These are phyloP conservation scores for Trametes sp. DNA, from an alignment of 1,284 basidiomycete species.

Conservation along the genomic window DNA sequence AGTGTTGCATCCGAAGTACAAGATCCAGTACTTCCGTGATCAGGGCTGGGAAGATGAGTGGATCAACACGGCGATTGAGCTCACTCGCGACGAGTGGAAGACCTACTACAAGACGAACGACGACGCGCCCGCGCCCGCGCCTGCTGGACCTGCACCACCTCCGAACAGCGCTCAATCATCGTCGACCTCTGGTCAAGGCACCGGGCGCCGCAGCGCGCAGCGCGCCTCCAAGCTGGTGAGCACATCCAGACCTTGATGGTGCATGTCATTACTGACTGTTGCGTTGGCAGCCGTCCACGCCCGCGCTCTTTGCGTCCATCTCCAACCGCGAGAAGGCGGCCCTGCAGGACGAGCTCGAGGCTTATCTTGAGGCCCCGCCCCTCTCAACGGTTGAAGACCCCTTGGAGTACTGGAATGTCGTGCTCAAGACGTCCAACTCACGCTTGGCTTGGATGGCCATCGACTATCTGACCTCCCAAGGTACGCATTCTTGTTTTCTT, in stretches of 20 bases:
- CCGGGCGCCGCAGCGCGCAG: neutral
- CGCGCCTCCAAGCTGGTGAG: neutral
- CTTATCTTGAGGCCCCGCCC: neutral
- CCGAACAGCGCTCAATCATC: no score
- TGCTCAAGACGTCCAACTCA: neutral
- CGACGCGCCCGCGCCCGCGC: neutral
- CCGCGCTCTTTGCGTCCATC: neutral
- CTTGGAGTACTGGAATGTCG: neutral
- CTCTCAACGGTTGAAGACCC: neutral
- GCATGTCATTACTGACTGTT: neutral
- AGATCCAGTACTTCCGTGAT: neutral
- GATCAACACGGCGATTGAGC: neutral
- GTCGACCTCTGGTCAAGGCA: no score
- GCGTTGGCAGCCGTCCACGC: neutral
- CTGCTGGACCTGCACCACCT: neutral
- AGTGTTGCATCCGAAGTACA: neutral
- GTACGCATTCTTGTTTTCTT: no score
- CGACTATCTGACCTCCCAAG: neutral
- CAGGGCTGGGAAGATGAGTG: neutral
- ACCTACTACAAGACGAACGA: neutral
- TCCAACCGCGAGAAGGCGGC: neutral
- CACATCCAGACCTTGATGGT: neutral
- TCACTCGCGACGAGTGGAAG: neutral
- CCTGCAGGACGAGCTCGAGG: neutral
- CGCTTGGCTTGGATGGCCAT: neutral